A percentile compares a stretch with the other conserved stretches of the same genome.
These are phyloP conservation scores for Euphorbia schlechtendalii DNA, from an alignment of 441 rosid genomes.

Conservation along the genomic window DNA sequence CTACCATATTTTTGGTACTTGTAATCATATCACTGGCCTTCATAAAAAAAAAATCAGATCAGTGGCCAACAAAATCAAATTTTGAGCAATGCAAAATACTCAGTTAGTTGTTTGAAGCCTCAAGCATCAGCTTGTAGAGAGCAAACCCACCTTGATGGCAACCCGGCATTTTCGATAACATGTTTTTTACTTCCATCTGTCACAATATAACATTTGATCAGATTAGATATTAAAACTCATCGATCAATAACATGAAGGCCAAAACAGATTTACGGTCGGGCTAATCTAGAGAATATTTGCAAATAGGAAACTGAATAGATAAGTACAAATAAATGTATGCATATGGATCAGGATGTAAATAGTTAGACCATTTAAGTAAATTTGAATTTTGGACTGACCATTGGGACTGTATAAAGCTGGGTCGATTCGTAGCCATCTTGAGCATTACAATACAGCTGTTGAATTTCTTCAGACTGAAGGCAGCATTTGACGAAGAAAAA, in stretches of 20 bases:
- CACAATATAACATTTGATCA: too few relatives aligned
- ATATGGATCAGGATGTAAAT: too few relatives aligned
- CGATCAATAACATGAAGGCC: too few relatives aligned
- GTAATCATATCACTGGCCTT: too few relatives aligned
- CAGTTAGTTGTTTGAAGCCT: constrained; percentile 30
- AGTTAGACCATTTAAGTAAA: too few relatives aligned
- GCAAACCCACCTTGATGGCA: constrained; percentile 91
- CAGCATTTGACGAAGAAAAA: constrained; percentile 74
- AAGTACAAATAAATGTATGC: too few relatives aligned
- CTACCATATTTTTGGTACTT: not conserved
- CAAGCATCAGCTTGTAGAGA: constrained; percentile 65
- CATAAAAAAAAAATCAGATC: too few relatives aligned
- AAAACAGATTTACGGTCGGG: too few relatives aligned
- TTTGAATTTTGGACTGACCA: constrained; percentile 44
- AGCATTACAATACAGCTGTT: constrained; percentile 54
- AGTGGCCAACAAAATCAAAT: constrained; percentile 1
- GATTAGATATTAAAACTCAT: too few relatives aligned
- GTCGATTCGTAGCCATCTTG: constrained; percentile 89
- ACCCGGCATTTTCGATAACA: constrained; percentile 81
- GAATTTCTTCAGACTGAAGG: constrained; percentile 65
- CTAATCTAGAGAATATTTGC: too few relatives aligned
- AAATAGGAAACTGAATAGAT: too few relatives aligned
- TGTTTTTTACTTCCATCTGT: constrained; percentile 59
- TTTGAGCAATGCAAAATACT: constrained; percentile 19
- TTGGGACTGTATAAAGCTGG: constrained; percentile 58